Evolutionary conservation across 2,329 filamentous ascomycete species (phyloP), one percentile per base, ranked within the genome.

Genomic region (Tolypocladium amazonense): DNA sequence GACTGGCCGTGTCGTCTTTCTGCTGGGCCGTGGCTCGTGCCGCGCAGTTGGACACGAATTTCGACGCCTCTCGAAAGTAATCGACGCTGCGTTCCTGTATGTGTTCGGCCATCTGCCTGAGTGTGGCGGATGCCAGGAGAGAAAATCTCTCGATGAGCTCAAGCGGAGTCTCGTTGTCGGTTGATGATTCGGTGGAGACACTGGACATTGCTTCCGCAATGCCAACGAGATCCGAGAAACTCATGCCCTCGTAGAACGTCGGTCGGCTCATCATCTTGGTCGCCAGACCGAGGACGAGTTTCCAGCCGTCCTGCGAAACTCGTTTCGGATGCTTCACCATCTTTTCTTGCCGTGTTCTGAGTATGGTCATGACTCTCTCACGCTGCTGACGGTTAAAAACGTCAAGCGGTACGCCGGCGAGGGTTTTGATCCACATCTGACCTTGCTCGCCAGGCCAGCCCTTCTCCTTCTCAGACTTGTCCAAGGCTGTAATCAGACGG

Each of bases 241-340:
- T 66, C 71, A 82, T 76, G 0, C 68, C 72, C 63, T 79, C 71
- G 63, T 83, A 80, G 59, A 81, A 81, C 0, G 79, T 81, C 0
- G 81, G 75, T n/a, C 75, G 73, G 6, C 70, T 67, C 76, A 82
- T 81, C 30, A 83, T 68, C 64, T 80, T 83, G 3, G 75, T 68
- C 62, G 77, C 75, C 56, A 84, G 64, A 25, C 75, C 73, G 8
- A 84, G 68, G 6, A 79, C 65, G 12, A 71, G 60, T 56, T 71
- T 73, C 71, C 74, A 76, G 12, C 67, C 64, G 12, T 70, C 64
- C 2, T 70, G 39, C 4, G 69, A 62, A 3, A 71, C 56, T 27
- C 65, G 63, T 35, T 67, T 68, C 1, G 66, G 67, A 5, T 65
- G 58, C 45, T 70, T 68, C 8, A 61, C 37, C 65, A 66, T 66